phyloP scores from a whole-genome alignment of 495 filamentous ascomycete genomes.

The Xanthoparmelia taractica region DNA sequence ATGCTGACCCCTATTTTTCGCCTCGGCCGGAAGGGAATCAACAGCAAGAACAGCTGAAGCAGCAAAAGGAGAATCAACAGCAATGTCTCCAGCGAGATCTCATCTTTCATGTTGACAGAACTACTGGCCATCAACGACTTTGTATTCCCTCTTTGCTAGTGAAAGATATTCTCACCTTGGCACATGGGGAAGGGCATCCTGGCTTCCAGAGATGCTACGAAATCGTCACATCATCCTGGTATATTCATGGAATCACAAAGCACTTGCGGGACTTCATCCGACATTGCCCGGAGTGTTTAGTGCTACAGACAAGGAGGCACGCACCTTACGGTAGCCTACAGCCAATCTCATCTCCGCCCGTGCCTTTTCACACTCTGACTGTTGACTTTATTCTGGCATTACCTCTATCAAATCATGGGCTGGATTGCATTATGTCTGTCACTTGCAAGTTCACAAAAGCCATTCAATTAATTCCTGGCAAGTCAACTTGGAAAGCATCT shows the following conservation, averaged over 20 bases:
- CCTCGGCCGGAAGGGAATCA: too few relatives aligned
- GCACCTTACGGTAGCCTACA: conserved; percentile 3
- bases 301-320: conserved; percentile 9
- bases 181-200: conserved; percentile 9
- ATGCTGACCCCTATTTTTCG: too few relatives aligned
- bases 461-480: not conserved
- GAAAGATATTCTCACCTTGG: conserved; percentile 13
- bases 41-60: too few relatives aligned
- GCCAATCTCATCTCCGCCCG: conserved; percentile 5
- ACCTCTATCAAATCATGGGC: not conserved
- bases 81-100: too few relatives aligned
- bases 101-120: too few relatives aligned
- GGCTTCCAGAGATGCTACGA: conserved; percentile 16
- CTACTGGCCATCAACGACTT: too few relatives aligned
- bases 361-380: conserved; percentile 15
- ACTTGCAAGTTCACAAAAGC: conserved; percentile 18
- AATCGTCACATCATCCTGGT: not conserved
- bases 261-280: conserved; percentile 12
- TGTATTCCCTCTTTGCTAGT: conserved; percentile 5
- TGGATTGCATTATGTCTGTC: not conserved
- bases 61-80: too few relatives aligned
- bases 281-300: conserved; percentile 15
- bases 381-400: conserved; percentile 20
- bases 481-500: not conserved
- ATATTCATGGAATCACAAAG: conserved; percentile 2